phyloP scores from a whole-genome alignment of 768 basidiomycete genomes.

The Saitozyma podzolica region DNA sequence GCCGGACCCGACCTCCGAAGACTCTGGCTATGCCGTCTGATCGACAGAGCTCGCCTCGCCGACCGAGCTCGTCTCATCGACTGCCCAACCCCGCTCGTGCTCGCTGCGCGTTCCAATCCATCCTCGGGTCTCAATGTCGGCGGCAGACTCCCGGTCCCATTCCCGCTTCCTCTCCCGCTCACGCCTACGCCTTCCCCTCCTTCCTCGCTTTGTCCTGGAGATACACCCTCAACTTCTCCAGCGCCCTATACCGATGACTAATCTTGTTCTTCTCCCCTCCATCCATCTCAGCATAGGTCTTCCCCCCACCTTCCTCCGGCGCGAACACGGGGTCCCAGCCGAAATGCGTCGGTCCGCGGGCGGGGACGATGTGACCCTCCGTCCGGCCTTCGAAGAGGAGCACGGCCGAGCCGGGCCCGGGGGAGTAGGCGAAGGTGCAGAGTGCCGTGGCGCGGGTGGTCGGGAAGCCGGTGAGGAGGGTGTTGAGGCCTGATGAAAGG shows the following conservation, averaged over 20 bases:
- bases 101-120: too few species aligned
- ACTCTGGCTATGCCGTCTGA: background rate
- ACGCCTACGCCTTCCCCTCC: conserved; percentile 11
- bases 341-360: conserved; percentile 74
- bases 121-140: too few species aligned
- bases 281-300: conserved; percentile 80
- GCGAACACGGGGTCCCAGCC: conserved; percentile 92
- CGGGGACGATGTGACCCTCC: conserved; percentile 81
- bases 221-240: conserved; percentile 63
- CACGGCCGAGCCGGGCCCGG: conserved; percentile 74
- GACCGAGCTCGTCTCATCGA: too few species aligned
- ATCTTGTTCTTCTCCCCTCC: conserved; percentile 65
- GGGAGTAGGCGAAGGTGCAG: conserved; percentile 92
- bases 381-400: conserved; percentile 84
- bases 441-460: conserved; percentile 81
- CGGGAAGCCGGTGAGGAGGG: conserved; percentile 72
- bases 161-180: too few species aligned
- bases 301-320: conserved; percentile 65
- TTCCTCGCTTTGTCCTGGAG: conserved; percentile 32
- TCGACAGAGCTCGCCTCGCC: background rate
- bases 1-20: background rate
- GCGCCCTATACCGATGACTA: conserved; percentile 67
- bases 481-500: conserved; percentile 66
- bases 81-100: too few species aligned
- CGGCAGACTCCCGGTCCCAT: too few species aligned